Conservation (phyloP, 2,329 filamentous ascomycete species). For the Trichoderma citrinoviride region DNA sequence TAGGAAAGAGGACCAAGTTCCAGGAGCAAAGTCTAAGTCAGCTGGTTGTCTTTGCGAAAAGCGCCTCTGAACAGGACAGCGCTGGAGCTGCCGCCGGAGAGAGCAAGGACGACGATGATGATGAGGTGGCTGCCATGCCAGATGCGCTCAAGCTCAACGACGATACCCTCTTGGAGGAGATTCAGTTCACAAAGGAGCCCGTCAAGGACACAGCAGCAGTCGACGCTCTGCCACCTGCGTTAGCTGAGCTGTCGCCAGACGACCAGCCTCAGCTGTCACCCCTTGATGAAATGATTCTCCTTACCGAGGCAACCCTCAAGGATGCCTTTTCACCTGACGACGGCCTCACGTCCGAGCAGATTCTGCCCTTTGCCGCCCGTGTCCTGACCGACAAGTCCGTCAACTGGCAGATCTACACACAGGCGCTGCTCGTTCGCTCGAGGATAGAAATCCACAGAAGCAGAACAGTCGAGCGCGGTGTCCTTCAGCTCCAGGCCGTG, state of each 20-base stretch:
- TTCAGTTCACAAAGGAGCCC: conserved; percentile 67
- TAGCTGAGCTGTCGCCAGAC: conserved; percentile 69
- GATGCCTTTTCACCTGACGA: conserved; percentile 83
- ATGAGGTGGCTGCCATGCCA: conserved; percentile 45
- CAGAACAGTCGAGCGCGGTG: conserved; percentile 81
- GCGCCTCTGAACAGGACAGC: conserved; percentile 44
- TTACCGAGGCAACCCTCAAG: conserved; percentile 83
- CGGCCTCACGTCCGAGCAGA: conserved; percentile 87
- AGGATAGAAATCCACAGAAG: conserved; percentile 86
- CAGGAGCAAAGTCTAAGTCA: conserved; percentile 82
- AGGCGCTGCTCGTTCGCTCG: conserved; percentile 84
- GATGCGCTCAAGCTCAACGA: conserved; percentile 79
- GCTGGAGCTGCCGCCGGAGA: conserved; percentile 23
- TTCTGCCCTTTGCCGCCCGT: conserved; percentile 83
- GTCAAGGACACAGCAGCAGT: conserved; percentile 37
- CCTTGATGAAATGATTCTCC: conserved; percentile 84
- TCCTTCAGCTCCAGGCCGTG: conserved; percentile 89
- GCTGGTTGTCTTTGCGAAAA: conserved; percentile 85
- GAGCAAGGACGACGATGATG: conserved; percentile 26
- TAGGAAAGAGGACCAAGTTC: conserved; percentile 82
- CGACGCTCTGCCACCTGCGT: conserved; percentile 52
- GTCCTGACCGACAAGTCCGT: conserved; percentile 85
- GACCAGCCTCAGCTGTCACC: conserved; percentile 78
- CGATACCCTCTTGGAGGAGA: conserved; percentile 85
- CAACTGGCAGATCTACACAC: conserved; percentile 98